Base-by-base conservation (phyloP, 2,329 filamentous ascomycete species). In the Penicillium sp. region DNA sequence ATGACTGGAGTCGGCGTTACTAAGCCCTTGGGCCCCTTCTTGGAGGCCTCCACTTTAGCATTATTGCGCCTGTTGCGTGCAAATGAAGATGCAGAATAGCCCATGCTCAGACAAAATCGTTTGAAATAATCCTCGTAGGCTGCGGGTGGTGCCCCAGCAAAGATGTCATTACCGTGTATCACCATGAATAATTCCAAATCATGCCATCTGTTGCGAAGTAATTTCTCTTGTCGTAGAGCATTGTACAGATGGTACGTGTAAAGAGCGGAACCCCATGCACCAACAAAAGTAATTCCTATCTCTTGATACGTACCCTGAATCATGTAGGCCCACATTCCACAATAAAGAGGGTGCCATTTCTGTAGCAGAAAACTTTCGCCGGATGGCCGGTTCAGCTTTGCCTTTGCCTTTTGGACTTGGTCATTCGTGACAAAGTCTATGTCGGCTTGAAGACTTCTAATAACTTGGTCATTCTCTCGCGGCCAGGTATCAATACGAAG, bases 171-270 rank as follows among this genome's bases (percentile, higher is more conserved):
- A 0, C 59, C 23, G 9, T 77, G 65, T 0, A 71, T n/a, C 1
- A 24, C 21, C 1, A 66, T 53, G 0, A 68, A 40, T 5, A 74
- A 8, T 1, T 77, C 71, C 71, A 80, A 75, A 59, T 80, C 77
- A 1, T 52, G 48, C 77, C 77, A 79, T 3, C 14, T 5, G 1
- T 21, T 53, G 0, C 52, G 3, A 0, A 74, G 23, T 1, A 72
- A 52, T 2, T 64, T 64, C 52, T 75, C 69, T 12, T 65, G 52
- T 1, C 49, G 45, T 1, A 74, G 52, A 1, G 76, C 75, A 49
- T 77, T 74, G 64, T 79, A 79, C 1, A 81, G 60, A 47, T 81
- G 77, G 1, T 59, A 60, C 0, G 68, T 60, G 47, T 67, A 73
- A 11, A 69, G 60, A 11, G 78, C 65, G 0, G 75, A 73, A 1